Base-by-base conservation (phyloP, 1,284 basidiomycete genomes). In the Inonotus obliquus region DNA sequence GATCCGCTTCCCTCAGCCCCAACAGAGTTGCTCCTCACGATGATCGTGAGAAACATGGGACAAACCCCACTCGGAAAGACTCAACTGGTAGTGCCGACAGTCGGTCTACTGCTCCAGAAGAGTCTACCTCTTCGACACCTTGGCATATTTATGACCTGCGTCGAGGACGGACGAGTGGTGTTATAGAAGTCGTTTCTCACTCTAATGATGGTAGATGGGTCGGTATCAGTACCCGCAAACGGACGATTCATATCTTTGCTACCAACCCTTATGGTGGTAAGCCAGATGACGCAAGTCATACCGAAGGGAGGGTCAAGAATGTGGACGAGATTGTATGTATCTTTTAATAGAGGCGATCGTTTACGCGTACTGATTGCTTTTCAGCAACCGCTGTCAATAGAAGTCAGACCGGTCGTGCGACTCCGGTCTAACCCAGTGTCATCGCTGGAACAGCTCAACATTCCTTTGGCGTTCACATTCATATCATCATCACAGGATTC, bases 261-360 rank as follows among this genome's bases (percentile, higher is more conserved):
- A 77, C 88, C 21, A 87, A 90, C 68, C 90, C 91, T 0, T 85
- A 85, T 60, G 91, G 91, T 0, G 91, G 92, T 2, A 77, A 76
- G 56, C 78, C 88, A 0, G 83, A 89, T 69, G 74, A 81, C 7
- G 69, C 71, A n/a, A 88, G 86, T 60, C 90, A 93, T 74, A 69
- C 86, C 39, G 76, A 81, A 38, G 79, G 80, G 2, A 77, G 74
- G 68, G 82, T 90, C 0, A 70, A 76, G 69, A 89, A 92, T 66
- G 73, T 77, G 1, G 71, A 73, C 7, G 77, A 79, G 56, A 67
- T 81, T 61, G 87, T 86, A 67, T 68, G 80, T 72, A 11, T 25
- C 44, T 51, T n/a, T n/a, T 23, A 37, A 14, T 58, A 41, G 32
- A 4, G 32, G 32, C 32, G 9, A 38, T 61, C 21, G 19, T 53